Base-by-base conservation (phyloP, 208 protist genomes). In the Trypanosoma grayi region DNA sequence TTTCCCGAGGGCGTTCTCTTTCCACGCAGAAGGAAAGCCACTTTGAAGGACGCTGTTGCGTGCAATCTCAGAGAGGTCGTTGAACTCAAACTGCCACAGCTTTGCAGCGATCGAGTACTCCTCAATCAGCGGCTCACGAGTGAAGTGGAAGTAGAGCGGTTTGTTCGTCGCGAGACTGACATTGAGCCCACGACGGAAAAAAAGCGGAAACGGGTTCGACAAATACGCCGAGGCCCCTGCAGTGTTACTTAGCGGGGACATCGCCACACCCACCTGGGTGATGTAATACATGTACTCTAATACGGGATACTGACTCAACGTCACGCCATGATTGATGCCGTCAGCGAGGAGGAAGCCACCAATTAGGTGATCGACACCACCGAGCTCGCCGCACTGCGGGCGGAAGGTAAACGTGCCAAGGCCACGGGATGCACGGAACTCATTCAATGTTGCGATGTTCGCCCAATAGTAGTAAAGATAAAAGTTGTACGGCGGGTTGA, bases 221-320 rank as follows among this genome's bases (percentile, higher is more conserved):
- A 98, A 61, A 64, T 99, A 99, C 13, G 89, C 80, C 0, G 98
- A 87, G 70, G 99, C 99, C 16, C 96, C 83, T 18, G 90, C 83
- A 57, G 99, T 99, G 79, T 99, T 99, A 84, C 91, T 98, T n/a
- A 99, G 77, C 20, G 98, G 98, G 43, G 97, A 99, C 85, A 99
- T 95, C 28, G 98, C 88, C 11, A 99, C 79, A 41, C 97, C 96
- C 34, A 99, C 77, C 77, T 99, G 98, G 0, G 83, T 85, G 9
- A 99, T 78, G 76, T 99, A 99, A 79, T 97, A 94, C 48, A 99
- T 85, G 79, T 99, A 99, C 87, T 99, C 90, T 28, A 99, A 72
- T 22, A 95, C 92, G 0, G 98, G 96, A 51, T 89, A 72, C 45
- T 98, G 90, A 41, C 83, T 77, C 2, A 99, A 84, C 11, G 88